These are phyloP conservation scores for Plasmodium vinckei DNA, from an alignment of 169 alveolate genomes.

Conservation along the genomic window DNA sequence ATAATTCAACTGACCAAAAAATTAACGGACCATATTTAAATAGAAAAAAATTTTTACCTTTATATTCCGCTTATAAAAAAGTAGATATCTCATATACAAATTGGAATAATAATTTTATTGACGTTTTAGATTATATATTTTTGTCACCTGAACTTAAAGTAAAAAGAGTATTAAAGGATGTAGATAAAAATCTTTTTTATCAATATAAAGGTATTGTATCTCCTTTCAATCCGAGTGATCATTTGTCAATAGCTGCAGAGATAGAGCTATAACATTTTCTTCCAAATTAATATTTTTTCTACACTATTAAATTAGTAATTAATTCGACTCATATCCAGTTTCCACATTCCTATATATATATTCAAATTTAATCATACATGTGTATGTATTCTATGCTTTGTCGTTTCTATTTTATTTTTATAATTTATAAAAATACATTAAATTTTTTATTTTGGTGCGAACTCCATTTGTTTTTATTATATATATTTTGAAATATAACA, in stretches of 20 bases:
- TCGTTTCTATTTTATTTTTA: too few species aligned
- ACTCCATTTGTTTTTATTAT: too few species aligned
- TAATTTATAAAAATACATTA: too few species aligned
- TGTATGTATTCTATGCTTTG: too few species aligned
- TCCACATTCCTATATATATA: too few species aligned
- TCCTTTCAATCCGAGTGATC: conserved; percentile 73
- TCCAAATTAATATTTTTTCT: too few species aligned
- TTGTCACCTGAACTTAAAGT: conserved; percentile 65
- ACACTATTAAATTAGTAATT: too few species aligned
- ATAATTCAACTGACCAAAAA: conserved; percentile 11
- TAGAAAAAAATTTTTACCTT: conserved; percentile 54
- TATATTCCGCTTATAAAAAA: conserved; percentile 65
- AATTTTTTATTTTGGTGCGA: too few species aligned
- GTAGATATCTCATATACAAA: conserved; percentile 56
- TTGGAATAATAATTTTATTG: conserved; percentile 75
- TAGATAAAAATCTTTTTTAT: conserved; percentile 12
- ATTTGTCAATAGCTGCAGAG: conserved; percentile 67
- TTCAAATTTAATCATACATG: too few species aligned
- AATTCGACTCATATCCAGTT: too few species aligned
- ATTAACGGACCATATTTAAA: conserved; percentile 54
- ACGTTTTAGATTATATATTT: conserved; percentile 69
- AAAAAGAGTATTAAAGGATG: conserved; percentile 44
- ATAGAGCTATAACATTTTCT: conserved; percentile 28
- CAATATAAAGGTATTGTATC: conserved; percentile 49
- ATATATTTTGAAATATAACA: too few species aligned